These are phyloP conservation scores for Ceratobasidium theobromae DNA, from an alignment of 1,284 basidiomycete genomes.

Conservation along the genomic window DNA sequence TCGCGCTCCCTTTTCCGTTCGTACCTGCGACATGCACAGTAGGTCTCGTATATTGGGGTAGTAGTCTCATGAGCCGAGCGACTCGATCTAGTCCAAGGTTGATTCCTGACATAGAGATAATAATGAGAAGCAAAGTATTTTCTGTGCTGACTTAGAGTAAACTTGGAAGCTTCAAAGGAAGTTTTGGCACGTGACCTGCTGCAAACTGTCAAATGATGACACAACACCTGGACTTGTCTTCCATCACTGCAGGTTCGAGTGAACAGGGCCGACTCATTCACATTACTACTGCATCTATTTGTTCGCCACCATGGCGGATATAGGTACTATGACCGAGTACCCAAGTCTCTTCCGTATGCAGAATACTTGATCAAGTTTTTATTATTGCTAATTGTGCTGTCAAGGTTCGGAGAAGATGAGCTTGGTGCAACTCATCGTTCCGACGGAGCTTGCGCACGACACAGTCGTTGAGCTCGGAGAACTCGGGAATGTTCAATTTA, in stretches of 20 bases:
- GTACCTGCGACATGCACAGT: slow-evolving; percentile 94
- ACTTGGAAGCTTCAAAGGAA: not conserved
- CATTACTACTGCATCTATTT: not conserved
- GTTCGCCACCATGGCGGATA: slow-evolving; percentile 24
- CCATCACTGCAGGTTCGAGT: not conserved
- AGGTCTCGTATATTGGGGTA: slow-evolving; percentile 73
- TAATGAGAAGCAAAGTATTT: too few species aligned
- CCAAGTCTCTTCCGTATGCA: slow-evolving; percentile 81
- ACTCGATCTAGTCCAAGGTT: slow-evolving; percentile 79
- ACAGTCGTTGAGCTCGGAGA: slow-evolving; percentile 94
- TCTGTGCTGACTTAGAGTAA: too few species aligned
- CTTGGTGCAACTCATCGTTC: slow-evolving; percentile 96
- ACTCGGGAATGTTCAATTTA: slow-evolving; percentile 95
- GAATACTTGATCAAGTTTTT: not conserved
- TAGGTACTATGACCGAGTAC: slow-evolving; percentile 52
- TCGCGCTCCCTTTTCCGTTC: slow-evolving; percentile 96
- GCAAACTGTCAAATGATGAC: not conserved
- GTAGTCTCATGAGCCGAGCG: slow-evolving; percentile 53
- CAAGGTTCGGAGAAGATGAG: slow-evolving; percentile 95
- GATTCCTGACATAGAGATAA: slow-evolving; percentile 53
- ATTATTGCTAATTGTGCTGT: not conserved
- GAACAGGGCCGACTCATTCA: not conserved
- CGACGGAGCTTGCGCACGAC: slow-evolving; percentile 96
- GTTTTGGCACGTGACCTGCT: slow-evolving; percentile 17
- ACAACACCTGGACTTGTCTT: not conserved